A percentile compares a stretch with the other conserved stretches of the same genome.
Conservation (phyloP, 2,329 filamentous ascomycete species). For the Furcasterigmium sp. region DNA sequence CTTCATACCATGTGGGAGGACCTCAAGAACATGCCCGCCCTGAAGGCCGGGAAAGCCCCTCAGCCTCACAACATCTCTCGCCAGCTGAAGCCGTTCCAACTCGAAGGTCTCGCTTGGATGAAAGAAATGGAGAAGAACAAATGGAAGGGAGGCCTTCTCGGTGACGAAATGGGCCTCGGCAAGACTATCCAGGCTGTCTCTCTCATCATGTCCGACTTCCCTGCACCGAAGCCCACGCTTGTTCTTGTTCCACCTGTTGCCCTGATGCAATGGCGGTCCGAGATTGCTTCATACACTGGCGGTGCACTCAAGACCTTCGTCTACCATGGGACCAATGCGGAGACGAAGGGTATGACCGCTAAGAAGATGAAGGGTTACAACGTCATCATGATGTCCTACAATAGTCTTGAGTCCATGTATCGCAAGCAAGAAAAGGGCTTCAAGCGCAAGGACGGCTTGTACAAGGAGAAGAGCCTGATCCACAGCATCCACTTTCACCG, state of each 20-base stretch:
- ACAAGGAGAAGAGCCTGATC: constrained; percentile 76
- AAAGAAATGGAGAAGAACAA: constrained; percentile 76
- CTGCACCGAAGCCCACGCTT: constrained; percentile 73
- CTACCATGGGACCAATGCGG: constrained; percentile 80
- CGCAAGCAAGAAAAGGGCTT: constrained; percentile 91
- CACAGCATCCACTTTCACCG: constrained; percentile 86
- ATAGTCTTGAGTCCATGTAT: constrained; percentile 83
- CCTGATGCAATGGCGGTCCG: constrained; percentile 88
- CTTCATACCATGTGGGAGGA: constrained; percentile 82
- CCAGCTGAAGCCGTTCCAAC: constrained; percentile 85
- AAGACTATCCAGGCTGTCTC: constrained; percentile 99
- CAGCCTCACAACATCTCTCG: constrained; percentile 77
- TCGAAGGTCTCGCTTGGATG: constrained; percentile 95
- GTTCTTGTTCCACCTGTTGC: constrained; percentile 91
- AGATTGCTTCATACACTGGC: constrained; percentile 77
- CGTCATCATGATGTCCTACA: constrained; percentile 97
- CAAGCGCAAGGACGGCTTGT: constrained; percentile 69
- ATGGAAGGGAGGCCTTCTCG: constrained; percentile 85
- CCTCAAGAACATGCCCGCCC: constrained; percentile 60
- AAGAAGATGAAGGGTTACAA: constrained; percentile 78
- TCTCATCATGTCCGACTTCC: constrained; percentile 96
- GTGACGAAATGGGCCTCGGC: constrained; percentile 97
- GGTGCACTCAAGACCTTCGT: constrained; percentile 87
- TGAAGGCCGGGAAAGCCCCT: constrained; percentile 56
- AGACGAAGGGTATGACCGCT: constrained; percentile 70